Percentiles rank a stretch among this genome's conserved stretches.
Evolutionary conservation across 148 eudicot species (phyloP).

Genomic region (Chenopodium album): DNA sequence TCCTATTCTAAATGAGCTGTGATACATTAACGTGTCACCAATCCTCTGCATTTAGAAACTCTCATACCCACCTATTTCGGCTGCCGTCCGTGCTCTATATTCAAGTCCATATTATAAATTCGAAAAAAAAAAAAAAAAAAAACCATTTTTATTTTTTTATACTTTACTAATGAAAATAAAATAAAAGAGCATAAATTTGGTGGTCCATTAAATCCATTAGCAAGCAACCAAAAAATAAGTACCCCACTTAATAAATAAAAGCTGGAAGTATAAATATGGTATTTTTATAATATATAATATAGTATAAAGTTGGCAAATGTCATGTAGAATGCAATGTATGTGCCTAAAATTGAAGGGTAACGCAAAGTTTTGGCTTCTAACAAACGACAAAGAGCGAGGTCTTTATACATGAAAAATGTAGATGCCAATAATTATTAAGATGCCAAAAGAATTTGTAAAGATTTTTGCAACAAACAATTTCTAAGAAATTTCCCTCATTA

Average conservation of each 20-base stretch:
- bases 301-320: slow-evolving; percentile 12
- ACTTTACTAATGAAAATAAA: neutral
- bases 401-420: neutral
- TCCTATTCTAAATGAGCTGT: slow-evolving; percentile 1
- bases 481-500: slow-evolving; percentile 1
- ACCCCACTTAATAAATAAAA: slow-evolving; percentile 4
- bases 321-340: slow-evolving; percentile 2
- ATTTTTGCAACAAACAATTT: neutral
- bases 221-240: neutral
- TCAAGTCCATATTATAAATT: no score
- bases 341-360: neutral
- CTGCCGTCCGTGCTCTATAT: neutral
- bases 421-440: neutral
- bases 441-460: slow-evolving; percentile 7
- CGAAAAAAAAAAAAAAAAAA: neutral
- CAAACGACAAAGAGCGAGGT: neutral
- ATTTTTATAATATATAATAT: neutral
- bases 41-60: neutral
- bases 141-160: neutral
- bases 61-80: neutral
- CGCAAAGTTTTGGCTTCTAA: neutral
- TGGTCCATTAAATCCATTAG: slow-evolving; percentile 17
- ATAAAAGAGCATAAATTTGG: neutral
- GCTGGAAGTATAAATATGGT: neutral
- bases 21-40: neutral